These are phyloP conservation scores for Coleophoma crateriformis DNA, from an alignment of 2,329 filamentous ascomycete species.

Conservation along the genomic window DNA sequence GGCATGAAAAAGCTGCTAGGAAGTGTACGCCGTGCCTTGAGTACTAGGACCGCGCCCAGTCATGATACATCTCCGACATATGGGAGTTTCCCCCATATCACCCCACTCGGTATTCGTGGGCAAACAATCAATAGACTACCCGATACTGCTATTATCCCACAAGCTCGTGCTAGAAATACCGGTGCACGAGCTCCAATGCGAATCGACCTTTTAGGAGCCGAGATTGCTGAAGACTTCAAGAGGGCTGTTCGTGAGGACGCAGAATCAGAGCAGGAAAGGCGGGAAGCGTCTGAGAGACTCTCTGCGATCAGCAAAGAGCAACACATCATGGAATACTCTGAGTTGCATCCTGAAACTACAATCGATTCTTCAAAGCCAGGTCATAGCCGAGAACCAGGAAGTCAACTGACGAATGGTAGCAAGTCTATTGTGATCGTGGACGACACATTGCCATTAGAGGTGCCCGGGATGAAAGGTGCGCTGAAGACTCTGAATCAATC, in stretches of 20 bases:
- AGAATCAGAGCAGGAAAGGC: constrained; percentile 29
- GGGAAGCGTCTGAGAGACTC: constrained; percentile 18
- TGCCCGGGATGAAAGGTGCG: constrained; percentile 43
- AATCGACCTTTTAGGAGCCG: constrained; percentile 78
- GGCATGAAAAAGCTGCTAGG: constrained; percentile 84
- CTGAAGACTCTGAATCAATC: constrained; percentile 34
- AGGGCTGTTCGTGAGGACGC: constrained; percentile 64
- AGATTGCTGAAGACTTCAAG: constrained; percentile 73
- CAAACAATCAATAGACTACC: constrained; percentile 53
- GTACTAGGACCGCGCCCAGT: constrained; percentile 37
- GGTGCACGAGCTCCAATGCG: constrained; percentile 51
- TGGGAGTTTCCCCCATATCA: constrained; percentile 26
- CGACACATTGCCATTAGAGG: constrained; percentile 42
- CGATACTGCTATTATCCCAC: constrained; percentile 55
- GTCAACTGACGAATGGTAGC: constrained; percentile 61
- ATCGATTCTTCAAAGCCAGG: constrained; percentile 10
- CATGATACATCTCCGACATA: constrained; percentile 26
- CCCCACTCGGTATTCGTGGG: constrained; percentile 28
- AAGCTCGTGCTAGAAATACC: constrained; percentile 39
- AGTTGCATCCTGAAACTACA: constrained; percentile 18
- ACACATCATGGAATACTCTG: constrained; percentile 16
- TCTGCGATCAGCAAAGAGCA: constrained; percentile 10
- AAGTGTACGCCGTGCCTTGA: constrained; percentile 77
- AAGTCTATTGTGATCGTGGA: constrained; percentile 81
- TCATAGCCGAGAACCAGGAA: constrained; percentile 11